These are phyloP conservation scores for Fusarium tupiense DNA, from an alignment of 2,329 filamentous ascomycete genomes.

Conservation along the genomic window DNA sequence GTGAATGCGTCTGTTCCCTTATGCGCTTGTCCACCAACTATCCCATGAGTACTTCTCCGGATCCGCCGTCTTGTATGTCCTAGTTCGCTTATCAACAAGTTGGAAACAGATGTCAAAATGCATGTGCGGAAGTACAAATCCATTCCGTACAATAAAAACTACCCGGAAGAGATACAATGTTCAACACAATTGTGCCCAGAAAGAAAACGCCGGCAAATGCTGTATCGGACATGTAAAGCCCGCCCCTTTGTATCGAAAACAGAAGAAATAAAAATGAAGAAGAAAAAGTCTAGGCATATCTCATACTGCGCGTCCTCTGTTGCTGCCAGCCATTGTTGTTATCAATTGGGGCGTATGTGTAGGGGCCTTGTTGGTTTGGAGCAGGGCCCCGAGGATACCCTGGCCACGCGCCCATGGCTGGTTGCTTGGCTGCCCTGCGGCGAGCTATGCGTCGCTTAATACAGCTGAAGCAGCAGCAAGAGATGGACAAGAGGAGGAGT, in stretches of 20 bases:
- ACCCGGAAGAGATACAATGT: not conserved
- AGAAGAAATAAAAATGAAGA: not conserved
- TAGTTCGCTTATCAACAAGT: not conserved
- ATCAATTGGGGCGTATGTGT: constrained; percentile 36
- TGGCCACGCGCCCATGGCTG: constrained; percentile 43
- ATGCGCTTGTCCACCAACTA: constrained; percentile 4
- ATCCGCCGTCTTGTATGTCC: constrained; percentile 8
- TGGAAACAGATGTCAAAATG: constrained; percentile 5
- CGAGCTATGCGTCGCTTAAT: constrained; percentile 41
- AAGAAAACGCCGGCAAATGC: constrained; percentile 39
- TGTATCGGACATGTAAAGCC: constrained; percentile 2
- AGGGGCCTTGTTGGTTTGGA: constrained; percentile 32
- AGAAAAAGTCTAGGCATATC: constrained; percentile 43
- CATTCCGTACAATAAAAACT: not conserved
- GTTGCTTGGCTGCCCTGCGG: constrained; percentile 40
- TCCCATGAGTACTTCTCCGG: not conserved
- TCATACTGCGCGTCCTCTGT: constrained; percentile 40
- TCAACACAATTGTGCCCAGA: constrained; percentile 9
- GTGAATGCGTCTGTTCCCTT: not conserved
- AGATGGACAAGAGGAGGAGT: constrained; percentile 74
- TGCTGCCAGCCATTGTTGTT: constrained; percentile 28
- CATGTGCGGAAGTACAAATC: not conserved
- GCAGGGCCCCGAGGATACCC: constrained; percentile 24
- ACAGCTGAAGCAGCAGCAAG: constrained; percentile 71
- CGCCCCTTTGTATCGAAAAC: not conserved